phyloP scores from a whole-genome alignment of 805 yeast genomes.

The Pichia ethanolica region DNA sequence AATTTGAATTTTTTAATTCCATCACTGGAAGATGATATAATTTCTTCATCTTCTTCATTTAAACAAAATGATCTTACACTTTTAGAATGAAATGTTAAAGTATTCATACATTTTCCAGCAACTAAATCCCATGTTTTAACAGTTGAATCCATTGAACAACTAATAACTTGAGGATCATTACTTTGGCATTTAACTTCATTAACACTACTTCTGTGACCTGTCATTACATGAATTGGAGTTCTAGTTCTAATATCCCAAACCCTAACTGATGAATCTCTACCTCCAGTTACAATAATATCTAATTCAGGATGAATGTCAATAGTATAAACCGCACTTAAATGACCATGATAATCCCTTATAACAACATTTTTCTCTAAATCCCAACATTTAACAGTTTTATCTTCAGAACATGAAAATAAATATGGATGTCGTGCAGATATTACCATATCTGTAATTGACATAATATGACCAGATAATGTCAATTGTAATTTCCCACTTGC shows the following conservation, averaged over 20 bases:
- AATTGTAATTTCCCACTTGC: constrained; percentile 62
- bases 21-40: constrained; percentile 75
- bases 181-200: constrained; percentile 60
- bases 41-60: constrained; percentile 63
- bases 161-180: constrained; percentile 77
- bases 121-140: constrained; percentile 85
- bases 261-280: constrained; percentile 77
- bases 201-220: constrained; percentile 77
- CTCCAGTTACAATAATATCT: constrained; percentile 78
- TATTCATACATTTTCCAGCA: constrained; percentile 63
- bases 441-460: constrained; percentile 75
- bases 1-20: constrained; percentile 79
- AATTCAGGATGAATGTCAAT: constrained; percentile 82
- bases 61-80: constrained; percentile 66
- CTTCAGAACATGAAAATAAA: constrained; percentile 88
- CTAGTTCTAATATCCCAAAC: constrained; percentile 92
- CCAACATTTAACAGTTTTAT: constrained; percentile 91
- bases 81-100: constrained; percentile 79
- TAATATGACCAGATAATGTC: constrained; percentile 82
- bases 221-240: constrained; percentile 61
- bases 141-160: constrained; percentile 80
- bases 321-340: constrained; percentile 80
- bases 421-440: constrained; percentile 77
- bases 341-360: constrained; percentile 88
- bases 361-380: constrained; percentile 82